Percentiles rank a stretch among this genome's conserved stretches.
phyloP scores from a whole-genome alignment of 2,329 filamentous ascomycete species.

The Pestalotiopsis sp. region DNA sequence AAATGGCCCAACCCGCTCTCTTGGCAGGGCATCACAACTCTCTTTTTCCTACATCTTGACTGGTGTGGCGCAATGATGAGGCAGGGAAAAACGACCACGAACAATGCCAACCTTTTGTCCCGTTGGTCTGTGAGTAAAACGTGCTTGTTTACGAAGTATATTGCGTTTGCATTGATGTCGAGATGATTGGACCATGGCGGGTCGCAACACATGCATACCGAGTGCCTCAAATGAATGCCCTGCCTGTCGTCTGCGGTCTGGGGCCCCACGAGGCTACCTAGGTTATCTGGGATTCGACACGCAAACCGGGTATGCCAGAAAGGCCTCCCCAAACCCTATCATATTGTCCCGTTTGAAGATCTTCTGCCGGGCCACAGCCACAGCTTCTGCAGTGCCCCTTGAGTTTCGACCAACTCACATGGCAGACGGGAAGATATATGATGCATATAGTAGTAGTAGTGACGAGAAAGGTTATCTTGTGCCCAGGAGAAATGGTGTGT shows the following conservation, averaged over 20 bases:
- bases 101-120: not conserved
- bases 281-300: constrained; percentile 4
- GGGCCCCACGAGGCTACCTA: constrained; percentile 2
- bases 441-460: not conserved
- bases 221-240: not conserved
- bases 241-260: not conserved
- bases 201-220: not conserved
- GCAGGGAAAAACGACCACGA: not conserved
- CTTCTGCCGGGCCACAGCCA: not conserved
- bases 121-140: not conserved
- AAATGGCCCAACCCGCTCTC: not conserved
- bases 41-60: not conserved
- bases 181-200: not conserved
- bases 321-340: not conserved
- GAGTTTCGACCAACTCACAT: not conserved
- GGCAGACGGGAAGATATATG: not conserved
- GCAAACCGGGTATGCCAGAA: constrained; percentile 6
- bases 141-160: not conserved
- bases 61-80: not conserved
- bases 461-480: not conserved
- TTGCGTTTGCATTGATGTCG: not conserved
- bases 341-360: constrained; percentile 6
- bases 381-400: not conserved
- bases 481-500: not conserved
- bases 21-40: not conserved